phyloP scores from a whole-genome alignment of 2,329 filamentous ascomycete species.

The Aspergillus sp. region DNA sequence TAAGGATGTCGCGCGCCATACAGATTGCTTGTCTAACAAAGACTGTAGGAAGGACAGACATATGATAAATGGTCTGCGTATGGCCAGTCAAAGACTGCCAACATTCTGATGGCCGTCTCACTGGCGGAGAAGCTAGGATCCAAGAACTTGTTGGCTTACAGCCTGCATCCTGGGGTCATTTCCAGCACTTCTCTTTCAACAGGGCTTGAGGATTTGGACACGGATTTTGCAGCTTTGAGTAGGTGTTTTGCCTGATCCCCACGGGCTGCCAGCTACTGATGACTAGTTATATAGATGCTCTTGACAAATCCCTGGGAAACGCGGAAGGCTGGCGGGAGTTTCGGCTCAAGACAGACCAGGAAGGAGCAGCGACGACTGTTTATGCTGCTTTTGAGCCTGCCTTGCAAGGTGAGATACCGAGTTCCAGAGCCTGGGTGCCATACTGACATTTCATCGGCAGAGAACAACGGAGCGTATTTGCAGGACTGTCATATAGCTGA shows the following conservation, averaged over 20 bases:
- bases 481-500: slow-evolving; percentile 42
- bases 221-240: slow-evolving; percentile 17
- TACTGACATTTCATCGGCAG: slow-evolving; percentile 9
- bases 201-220: slow-evolving; percentile 16
- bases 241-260: background rate
- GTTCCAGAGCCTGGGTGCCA: background rate
- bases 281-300: background rate
- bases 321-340: slow-evolving; percentile 19
- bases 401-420: slow-evolving; percentile 16
- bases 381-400: slow-evolving; percentile 33
- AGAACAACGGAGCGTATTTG: slow-evolving; percentile 39
- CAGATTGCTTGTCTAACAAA: background rate
- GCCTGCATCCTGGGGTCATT: slow-evolving; percentile 30
- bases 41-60: slow-evolving; percentile 21
- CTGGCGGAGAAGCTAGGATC: slow-evolving; percentile 30
- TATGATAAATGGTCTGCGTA: slow-evolving; percentile 41
- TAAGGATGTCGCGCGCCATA: slow-evolving; percentile 12
- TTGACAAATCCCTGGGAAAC: slow-evolving; percentile 19
- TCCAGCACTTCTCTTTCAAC: slow-evolving; percentile 20
- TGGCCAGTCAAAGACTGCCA: slow-evolving; percentile 49
- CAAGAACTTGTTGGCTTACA: slow-evolving; percentile 23
- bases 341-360: slow-evolving; percentile 23
- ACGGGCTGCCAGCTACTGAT: background rate
- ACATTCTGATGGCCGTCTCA: slow-evolving; percentile 44
- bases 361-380: slow-evolving; percentile 33